Base-by-base conservation (phyloP, 2,329 filamentous ascomycete genomes). In the Neopestalotiopsis rosae region DNA sequence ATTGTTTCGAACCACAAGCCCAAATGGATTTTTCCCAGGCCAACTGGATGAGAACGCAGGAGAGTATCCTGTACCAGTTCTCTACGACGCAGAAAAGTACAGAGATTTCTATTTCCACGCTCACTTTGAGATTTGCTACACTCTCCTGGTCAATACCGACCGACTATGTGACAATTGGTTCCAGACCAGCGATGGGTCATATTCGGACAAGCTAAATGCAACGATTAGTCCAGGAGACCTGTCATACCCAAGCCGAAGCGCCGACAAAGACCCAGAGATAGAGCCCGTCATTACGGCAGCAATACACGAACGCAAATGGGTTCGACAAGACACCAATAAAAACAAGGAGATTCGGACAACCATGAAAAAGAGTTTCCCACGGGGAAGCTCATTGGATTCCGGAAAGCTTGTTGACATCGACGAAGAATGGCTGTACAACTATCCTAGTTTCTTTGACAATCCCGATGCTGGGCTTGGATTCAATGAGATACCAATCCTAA, bases 341-440 rank as follows among this genome's bases (percentile, higher is more conserved):
- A 61, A 17, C 10, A n/a, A n/a, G 3, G 13, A 6, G 10, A 20
- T 24, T 24, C 24, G 24, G 24, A 12, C 14, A 28, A 24, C 61
- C 2, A 68, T 71, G 65, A 72, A 70, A 20, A 72, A 69, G 24
- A 57, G 28, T 3, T 61, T 65, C 3, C 71, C 69, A 1, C 71
- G 67, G 42, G 67, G 68, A 24, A 59, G 20, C 34, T 45, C 68
- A 12, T 52, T 71, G 6, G 71, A 72, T 49, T 68, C 52, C 1
- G 68, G 38, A 9, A 73, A 61, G 2, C 68, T 73, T 32, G 40
- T 59, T 14, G 59, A 61, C 1, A 24, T 73, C 1, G 69, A 71
- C 1, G 72, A 72, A 2, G 73, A 74, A 32, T 74, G 72, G 72
- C 34, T 74, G 2, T 74, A 70, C 45, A 69, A 70, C 10, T 73